phyloP scores from a whole-genome alignment of 2,329 filamentous ascomycete species.

The Macroventuria anomochaeta region DNA sequence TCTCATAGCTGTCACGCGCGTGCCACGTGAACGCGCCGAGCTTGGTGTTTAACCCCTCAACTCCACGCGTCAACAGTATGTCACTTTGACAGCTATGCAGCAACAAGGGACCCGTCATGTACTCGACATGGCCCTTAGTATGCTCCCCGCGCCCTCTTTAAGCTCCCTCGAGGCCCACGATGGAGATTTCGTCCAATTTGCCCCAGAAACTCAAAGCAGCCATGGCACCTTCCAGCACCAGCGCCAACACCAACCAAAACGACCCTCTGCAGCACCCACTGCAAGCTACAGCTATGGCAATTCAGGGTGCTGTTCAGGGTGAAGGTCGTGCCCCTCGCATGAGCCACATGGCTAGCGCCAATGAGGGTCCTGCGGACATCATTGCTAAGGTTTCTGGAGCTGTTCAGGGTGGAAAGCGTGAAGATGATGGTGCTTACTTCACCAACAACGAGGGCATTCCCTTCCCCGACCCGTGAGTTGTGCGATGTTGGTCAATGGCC shows the following conservation, averaged over 20 bases:
- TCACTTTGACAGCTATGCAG: slow-evolving; percentile 26
- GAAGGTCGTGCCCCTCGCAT: slow-evolving; percentile 50
- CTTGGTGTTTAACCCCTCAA: background rate
- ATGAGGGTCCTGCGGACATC: slow-evolving; percentile 61
- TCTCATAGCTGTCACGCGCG: background rate
- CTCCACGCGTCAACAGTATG: slow-evolving; percentile 26
- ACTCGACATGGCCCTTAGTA: slow-evolving; percentile 13
- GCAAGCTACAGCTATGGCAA: slow-evolving; percentile 51
- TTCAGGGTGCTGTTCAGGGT: slow-evolving; percentile 46
- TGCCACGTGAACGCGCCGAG: slow-evolving; percentile 2
- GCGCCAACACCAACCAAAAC: slow-evolving; percentile 43
- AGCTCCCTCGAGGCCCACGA: slow-evolving; percentile 8
- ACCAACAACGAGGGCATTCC: slow-evolving; percentile 63
- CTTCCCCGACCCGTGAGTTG: slow-evolving; percentile 55
- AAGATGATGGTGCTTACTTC: slow-evolving; percentile 60
- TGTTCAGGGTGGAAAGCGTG: slow-evolving; percentile 54
- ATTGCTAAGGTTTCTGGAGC: slow-evolving; percentile 59
- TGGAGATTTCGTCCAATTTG: slow-evolving; percentile 27
- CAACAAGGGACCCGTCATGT: background rate
- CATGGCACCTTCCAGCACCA: slow-evolving; percentile 31
- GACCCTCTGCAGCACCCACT: slow-evolving; percentile 50
- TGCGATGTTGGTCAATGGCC: background rate
- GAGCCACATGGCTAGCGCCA: slow-evolving; percentile 53
- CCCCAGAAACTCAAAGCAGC: slow-evolving; percentile 22
- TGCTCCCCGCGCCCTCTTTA: slow-evolving; percentile 8